Percentiles rank a stretch among this genome's conserved stretches.
These are phyloP conservation scores for Paraphoma sp. DNA, from an alignment of 2,329 filamentous ascomycete species.

Conservation along the genomic window DNA sequence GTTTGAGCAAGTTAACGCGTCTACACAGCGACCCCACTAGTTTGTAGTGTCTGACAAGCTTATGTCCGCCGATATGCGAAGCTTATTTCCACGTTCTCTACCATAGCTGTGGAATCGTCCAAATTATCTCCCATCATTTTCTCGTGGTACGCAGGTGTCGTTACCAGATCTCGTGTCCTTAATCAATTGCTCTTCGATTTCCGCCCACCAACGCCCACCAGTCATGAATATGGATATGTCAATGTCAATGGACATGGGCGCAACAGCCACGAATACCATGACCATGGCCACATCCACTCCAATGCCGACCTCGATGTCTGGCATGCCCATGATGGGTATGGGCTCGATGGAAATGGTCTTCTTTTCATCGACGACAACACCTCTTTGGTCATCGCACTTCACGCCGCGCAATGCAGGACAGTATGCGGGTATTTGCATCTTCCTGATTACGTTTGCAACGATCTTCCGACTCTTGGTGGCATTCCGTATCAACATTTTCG, in stretches of 20 bases:
- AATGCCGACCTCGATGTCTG: constrained; percentile 3
- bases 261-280: constrained; percentile 8
- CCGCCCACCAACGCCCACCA: too few species aligned
- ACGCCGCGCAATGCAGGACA: constrained; percentile 69
- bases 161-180: background rate
- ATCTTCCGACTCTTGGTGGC: constrained; percentile 74
- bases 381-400: constrained; percentile 73
- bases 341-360: constrained; percentile 65
- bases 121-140: background rate
- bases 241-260: constrained; percentile 1
- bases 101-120: background rate
- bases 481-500: constrained; percentile 61
- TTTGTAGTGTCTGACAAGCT: background rate
- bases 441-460: constrained; percentile 76
- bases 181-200: background rate
- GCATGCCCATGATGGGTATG: constrained; percentile 12
- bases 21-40: background rate
- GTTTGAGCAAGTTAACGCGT: constrained; percentile 20
- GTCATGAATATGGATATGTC: constrained; percentile 18
- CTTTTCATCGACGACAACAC: constrained; percentile 65
- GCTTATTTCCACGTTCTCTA: background rate
- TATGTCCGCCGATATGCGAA: background rate
- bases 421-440: constrained; percentile 90
- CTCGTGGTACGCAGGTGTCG: too few species aligned
- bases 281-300: constrained; percentile 14